phyloP scores from a whole-genome alignment of 1,284 basidiomycete genomes.

The Rhodotorula sp. region DNA sequence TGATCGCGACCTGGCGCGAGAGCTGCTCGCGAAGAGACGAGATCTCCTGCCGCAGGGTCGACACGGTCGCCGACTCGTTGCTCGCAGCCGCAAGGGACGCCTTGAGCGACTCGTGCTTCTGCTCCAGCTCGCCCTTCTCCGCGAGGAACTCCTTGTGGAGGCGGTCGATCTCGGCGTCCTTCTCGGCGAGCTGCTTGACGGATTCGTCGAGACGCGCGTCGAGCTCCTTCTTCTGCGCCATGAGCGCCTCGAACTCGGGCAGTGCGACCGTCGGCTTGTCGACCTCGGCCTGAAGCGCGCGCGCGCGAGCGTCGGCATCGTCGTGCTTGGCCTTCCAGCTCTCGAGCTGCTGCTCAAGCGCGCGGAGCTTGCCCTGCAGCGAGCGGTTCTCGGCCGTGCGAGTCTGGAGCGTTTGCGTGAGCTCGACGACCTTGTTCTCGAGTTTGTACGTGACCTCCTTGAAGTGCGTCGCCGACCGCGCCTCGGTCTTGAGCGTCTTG shows the following conservation, averaged over 20 bases:
- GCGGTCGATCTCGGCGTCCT: conserved; percentile 79
- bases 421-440: conserved; percentile 99
- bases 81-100: conserved; percentile 46
- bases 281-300: conserved; percentile 71
- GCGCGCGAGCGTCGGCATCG: conserved; percentile 77
- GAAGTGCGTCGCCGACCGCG: conserved; percentile 95
- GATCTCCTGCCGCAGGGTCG: conserved; percentile 87
- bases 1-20: conserved; percentile 87
- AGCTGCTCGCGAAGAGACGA: conserved; percentile 90
- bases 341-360: conserved; percentile 81
- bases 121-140: conserved; percentile 75
- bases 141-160: conserved; percentile 74
- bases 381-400: conserved; percentile 91
- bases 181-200: conserved; percentile 71
- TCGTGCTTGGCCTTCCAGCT: conserved; percentile 85
- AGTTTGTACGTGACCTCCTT: conserved; percentile 98
- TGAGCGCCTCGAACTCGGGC: conserved; percentile 72
- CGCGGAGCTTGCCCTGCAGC: conserved; percentile 69
- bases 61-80: conserved; percentile 63
- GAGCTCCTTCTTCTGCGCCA: conserved; percentile 74
- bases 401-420: conserved; percentile 92
- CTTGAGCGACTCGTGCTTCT: conserved; percentile 66
- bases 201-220: conserved; percentile 80
- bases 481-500: conserved; percentile 79
- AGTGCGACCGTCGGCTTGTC: conserved; percentile 72